Base-by-base conservation (phyloP, 306 rosid species). In the Sphenostylis stenocarpa region DNA sequence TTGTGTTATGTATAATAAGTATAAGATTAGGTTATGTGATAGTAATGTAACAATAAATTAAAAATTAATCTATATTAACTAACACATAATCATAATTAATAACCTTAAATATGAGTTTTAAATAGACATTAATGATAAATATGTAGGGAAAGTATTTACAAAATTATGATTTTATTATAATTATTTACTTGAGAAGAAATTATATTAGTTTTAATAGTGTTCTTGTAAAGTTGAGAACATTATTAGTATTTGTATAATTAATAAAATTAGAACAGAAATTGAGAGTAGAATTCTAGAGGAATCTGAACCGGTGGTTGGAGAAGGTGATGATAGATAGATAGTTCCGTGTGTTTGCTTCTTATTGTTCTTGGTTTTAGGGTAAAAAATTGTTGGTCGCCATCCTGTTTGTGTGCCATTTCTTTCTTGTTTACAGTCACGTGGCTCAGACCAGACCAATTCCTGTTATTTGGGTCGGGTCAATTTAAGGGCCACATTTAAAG, bases 271-370 rank as follows among this genome's bases (percentile, higher is more conserved):
- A 34, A 23, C 16, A 26, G 8, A 36, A 34, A 23, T 16, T 39
- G 13, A 15, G 53, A 64, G 55, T 23, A 31, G 14, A 70, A 69
- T 67, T 77, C 53, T 33, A 58, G 64, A 33, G 64, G 20, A 77
- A 68, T 68, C 58, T 52, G 68, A 28, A 9, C 7, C 21, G 41
- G 43, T 57, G 8, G 51, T 47, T 15, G 49, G 4, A 7, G 19
- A 57, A 57, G 38, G n/a, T 57, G 66, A 58, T 58, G 66, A 29
- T 26, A 14, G 48, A 67, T 1, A 33, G 44, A 31, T 31, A 21
- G 71, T 58, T 60, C 43, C 55, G 82, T 70, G 77, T 14, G 49
- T 33, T 15, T 47, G 44, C 53, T 78, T 69, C 63, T 20, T 14
- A n/a, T 26, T 53, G 13, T 24, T 41, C 48, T 44, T 67, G 58